phyloP scores from a whole-genome alignment of 2,329 filamentous ascomycete genomes.

The Lachnellula suecica region DNA sequence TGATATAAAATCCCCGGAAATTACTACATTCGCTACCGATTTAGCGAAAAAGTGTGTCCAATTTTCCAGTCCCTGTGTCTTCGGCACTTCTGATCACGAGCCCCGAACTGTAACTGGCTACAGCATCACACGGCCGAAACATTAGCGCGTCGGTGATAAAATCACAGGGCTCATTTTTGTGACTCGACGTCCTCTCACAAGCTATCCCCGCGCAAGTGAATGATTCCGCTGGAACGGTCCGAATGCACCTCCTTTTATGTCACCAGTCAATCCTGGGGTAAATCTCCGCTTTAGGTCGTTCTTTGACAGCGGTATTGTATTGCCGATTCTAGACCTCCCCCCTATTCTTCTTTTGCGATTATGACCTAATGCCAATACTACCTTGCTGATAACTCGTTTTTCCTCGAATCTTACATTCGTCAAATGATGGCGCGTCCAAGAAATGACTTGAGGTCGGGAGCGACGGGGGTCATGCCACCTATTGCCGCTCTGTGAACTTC shows the following conservation, averaged over 20 bases:
- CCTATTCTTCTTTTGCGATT: not conserved
- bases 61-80: no score
- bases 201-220: no score
- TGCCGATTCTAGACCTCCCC: not conserved
- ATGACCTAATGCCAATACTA: not conserved
- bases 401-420: not conserved
- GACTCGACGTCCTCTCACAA: constrained; percentile 1
- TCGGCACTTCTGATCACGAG: not conserved
- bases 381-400: not conserved
- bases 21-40: no score
- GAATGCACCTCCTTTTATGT: not conserved
- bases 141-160: not conserved
- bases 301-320: not conserved
- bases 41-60: no score
- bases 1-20: no score
- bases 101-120: not conserved
- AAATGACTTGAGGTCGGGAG: not conserved
- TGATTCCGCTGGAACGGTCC: not conserved
- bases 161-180: constrained; percentile 2
- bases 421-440: not conserved
- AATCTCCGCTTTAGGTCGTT: not conserved
- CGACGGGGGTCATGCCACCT: not conserved
- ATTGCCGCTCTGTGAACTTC: not conserved
- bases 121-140: not conserved
- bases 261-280: constrained; percentile 1